Percentiles rank a stretch among this genome's conserved stretches.
Evolutionary conservation across 345 rosid species (phyloP).

Genomic region (Eucalyptus cloeziana): DNA sequence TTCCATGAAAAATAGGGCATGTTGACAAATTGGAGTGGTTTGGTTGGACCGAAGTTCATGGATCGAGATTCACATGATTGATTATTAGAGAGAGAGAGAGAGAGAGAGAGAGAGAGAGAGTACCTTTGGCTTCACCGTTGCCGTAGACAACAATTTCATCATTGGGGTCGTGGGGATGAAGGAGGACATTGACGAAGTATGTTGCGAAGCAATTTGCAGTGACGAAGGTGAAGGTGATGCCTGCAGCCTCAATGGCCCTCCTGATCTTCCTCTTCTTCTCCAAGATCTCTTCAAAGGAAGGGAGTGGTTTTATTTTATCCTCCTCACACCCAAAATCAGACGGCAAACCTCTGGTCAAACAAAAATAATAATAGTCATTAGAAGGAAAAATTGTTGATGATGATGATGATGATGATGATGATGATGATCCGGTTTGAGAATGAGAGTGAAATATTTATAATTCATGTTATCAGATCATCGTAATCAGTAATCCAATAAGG

Average conservation of each 20-base stretch:
- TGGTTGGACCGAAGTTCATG: not conserved
- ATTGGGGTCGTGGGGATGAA: constrained; percentile 1
- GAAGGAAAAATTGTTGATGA: too few relatives aligned
- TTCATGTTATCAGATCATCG: not conserved
- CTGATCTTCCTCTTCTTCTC: constrained; percentile 26
- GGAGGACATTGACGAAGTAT: constrained; percentile 19
- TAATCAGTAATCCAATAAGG: not conserved
- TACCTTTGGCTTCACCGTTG: constrained; percentile 25
- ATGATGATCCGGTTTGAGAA: too few relatives aligned
- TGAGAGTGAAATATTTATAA: not conserved
- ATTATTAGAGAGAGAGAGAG: not conserved
- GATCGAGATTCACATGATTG: fast-evolving
- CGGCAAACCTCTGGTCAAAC: constrained; percentile 22
- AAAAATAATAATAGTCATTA: not conserved
- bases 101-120: not conserved
- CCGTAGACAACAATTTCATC: constrained; percentile 15
- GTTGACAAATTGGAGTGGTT: not conserved
- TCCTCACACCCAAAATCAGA: constrained; percentile 37
- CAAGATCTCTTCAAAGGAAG: constrained; percentile 19
- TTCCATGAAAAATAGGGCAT: not conserved
- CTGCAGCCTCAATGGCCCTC: constrained; percentile 23
- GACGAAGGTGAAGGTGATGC: constrained; percentile 26
- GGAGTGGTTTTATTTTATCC: constrained; percentile 17
- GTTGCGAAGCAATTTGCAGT: constrained; percentile 19
- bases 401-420: not conserved